Conservation (phyloP, 371 early-diverging fungal genomes). For the Fennellomyces sp. region DNA sequence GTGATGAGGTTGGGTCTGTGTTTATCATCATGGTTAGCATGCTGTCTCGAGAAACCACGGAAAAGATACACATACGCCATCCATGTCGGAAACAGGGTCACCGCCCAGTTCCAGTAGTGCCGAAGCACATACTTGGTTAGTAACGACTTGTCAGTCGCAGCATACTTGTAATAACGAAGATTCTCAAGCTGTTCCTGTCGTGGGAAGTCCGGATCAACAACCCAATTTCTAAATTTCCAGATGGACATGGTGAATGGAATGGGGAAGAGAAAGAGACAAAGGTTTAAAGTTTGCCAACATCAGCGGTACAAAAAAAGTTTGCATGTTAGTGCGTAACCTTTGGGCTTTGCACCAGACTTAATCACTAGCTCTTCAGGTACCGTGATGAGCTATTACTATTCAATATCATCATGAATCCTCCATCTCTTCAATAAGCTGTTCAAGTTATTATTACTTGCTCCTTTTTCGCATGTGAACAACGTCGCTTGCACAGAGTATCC, state of each 20-base stretch:
- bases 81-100: constrained; percentile 88
- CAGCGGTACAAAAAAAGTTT: not conserved
- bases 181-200: constrained; percentile 71
- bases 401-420: not conserved
- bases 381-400: not conserved
- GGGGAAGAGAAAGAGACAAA: not conserved
- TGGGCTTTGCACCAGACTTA: too few relatives aligned
- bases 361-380: not conserved
- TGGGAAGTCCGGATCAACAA: constrained; percentile 23
- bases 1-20: constrained; percentile 97
- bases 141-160: constrained; percentile 85
- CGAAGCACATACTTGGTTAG: constrained; percentile 81
- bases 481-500: too few relatives aligned
- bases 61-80: constrained; percentile 76
- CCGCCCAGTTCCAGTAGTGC: constrained; percentile 91
- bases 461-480: too few relatives aligned
- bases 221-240: constrained; percentile 10
- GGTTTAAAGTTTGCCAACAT: not conserved
- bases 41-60: not conserved
- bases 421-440: not conserved
- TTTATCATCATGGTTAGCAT: not conserved
- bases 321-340: not conserved
- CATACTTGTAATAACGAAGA: constrained; percentile 83
- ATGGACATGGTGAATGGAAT: constrained; percentile 8
- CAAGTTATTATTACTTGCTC: too few relatives aligned